Evolutionary conservation across 176 grass and related monocot species (phyloP).

Genomic region (Areca catechu): DNA sequence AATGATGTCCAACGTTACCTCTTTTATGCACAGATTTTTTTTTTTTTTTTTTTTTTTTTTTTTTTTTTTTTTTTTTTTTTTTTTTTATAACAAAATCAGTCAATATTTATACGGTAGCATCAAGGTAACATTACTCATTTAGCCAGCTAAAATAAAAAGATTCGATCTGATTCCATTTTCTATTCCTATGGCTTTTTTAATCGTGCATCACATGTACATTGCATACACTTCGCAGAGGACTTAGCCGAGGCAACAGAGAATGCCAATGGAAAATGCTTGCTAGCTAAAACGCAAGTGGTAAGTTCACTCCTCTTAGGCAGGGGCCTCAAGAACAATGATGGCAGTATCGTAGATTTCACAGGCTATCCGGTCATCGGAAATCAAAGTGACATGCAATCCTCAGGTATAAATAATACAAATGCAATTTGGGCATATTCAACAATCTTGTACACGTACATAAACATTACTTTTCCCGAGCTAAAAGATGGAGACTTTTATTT

Average conservation of each 20-base stretch:
- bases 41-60: no score
- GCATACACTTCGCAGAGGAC: slow-evolving; percentile 19
- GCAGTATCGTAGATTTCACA: slow-evolving; percentile 9
- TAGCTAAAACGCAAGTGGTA: slow-evolving; percentile 2
- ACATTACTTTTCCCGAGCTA: no score
- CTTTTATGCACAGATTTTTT: no score
- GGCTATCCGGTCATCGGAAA: slow-evolving; percentile 41
- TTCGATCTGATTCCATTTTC: neutral
- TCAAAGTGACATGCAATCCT: slow-evolving; percentile 45
- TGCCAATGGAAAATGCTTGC: slow-evolving; percentile 17
- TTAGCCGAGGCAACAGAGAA: slow-evolving; percentile 2
- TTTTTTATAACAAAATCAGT: no score
- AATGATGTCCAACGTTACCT: no score
- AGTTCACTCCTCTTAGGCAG: slow-evolving; percentile 5
- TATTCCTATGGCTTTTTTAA: neutral
- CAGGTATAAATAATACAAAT: neutral
- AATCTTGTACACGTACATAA: no score
- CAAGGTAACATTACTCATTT: no score
- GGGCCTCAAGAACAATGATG: slow-evolving; percentile 28
- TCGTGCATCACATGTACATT: neutral
- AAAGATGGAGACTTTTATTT: no score
- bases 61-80: no score
- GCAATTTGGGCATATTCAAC: no score
- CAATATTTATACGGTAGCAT: no score
- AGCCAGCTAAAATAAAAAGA: no score